Base-by-base conservation (phyloP, 805 yeast genomes). In the Candida montana region DNA sequence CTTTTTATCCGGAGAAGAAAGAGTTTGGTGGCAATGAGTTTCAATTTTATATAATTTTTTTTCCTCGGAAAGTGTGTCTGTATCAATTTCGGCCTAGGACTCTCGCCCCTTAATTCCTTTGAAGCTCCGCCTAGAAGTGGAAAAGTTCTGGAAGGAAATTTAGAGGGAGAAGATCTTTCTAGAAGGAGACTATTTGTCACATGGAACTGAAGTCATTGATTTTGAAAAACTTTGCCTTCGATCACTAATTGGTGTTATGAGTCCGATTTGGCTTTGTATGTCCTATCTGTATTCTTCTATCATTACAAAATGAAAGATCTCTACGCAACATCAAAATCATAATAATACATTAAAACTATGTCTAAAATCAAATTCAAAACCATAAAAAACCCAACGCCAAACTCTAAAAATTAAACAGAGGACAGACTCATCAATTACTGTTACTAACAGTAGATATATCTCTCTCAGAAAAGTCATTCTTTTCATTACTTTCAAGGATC, bases 371-470 rank as follows among this genome's bases (percentile, higher is more conserved):
- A n/a, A 33, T 32, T 15, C n/a, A 33, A 33, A 17, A 40, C 30
- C 32, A 41, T 11, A 41, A 33, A 9, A 37, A 19, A 12, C 21
- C n/a, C n/a, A n/a, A n/a, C n/a, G n/a, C n/a, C n/a, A n/a, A n/a
- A n/a, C n/a, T n/a, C n/a, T n/a, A n/a, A n/a, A n/a, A n/a, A n/a
- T n/a, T n/a, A n/a, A n/a, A n/a, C n/a, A n/a, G n/a, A n/a, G n/a
- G n/a, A n/a, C n/a, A n/a, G n/a, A n/a, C n/a, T n/a, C n/a, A n/a
- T n/a, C n/a, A n/a, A n/a, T n/a, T n/a, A n/a, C 28, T 40, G 16
- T 37, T 35, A 2, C 42, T 31, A 13, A 44, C 31, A 6, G 31
- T 31, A 16, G 35, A 37, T 26, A 29, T 15, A 15, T 34, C 42
- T 17, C 37, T 44, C 8, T 37, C 38, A 7, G 18, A 15, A n/a